A percentile compares a stretch with the other conserved stretches of the same genome.
These are phyloP conservation scores for Phaffia australis DNA, from an alignment of 768 basidiomycete genomes.

Conservation along the genomic window DNA sequence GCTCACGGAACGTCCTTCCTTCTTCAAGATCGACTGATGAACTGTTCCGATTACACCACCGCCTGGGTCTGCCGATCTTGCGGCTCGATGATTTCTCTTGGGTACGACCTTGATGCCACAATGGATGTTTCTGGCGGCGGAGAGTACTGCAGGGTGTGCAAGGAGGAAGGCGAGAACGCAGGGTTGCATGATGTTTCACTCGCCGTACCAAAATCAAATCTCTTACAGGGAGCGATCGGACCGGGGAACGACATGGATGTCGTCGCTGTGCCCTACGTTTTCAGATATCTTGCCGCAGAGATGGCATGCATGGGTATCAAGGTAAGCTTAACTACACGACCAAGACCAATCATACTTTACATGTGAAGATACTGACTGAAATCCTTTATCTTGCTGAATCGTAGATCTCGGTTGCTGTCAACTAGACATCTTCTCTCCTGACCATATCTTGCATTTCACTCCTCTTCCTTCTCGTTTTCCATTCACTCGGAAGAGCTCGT, in stretches of 20 bases:
- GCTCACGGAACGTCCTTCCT: constrained; percentile 98
- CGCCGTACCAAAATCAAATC: constrained; percentile 50
- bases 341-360: constrained; percentile 30
- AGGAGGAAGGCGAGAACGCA: constrained; percentile 53
- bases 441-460: not conserved
- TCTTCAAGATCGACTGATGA: constrained; percentile 96
- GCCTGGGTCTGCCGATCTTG: constrained; percentile 98
- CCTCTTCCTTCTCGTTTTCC: not conserved
- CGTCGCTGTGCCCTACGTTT: constrained; percentile 70
- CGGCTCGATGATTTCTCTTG: constrained; percentile 87
- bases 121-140: constrained; percentile 52
- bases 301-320: constrained; percentile 97
- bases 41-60: constrained; percentile 98
- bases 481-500: not conserved
- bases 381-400: too few species aligned
- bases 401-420: constrained; percentile 7
- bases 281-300: constrained; percentile 49
- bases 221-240: constrained; percentile 52
- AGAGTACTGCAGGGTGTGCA: constrained; percentile 93
- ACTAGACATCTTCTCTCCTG: not conserved
- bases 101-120: constrained; percentile 69
- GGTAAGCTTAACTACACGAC: constrained; percentile 25
- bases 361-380: too few species aligned
- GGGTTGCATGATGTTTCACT: constrained; percentile 57
- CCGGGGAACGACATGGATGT: constrained; percentile 60